Conservation (phyloP, 129 eudicot genomes). For the Daucus carota region DNA sequence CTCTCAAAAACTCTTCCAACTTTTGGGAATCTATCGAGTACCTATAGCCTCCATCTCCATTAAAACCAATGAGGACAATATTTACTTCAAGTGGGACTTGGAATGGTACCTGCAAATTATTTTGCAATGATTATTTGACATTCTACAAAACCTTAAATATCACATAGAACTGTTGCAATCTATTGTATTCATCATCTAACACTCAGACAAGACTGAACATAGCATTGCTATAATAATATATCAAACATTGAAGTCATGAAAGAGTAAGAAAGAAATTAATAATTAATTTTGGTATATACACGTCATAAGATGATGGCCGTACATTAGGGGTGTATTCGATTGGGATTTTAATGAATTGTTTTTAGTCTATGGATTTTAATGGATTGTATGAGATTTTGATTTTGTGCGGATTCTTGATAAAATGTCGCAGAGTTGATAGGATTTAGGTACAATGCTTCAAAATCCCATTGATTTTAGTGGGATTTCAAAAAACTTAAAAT, state of each 20-base stretch:
- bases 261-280: not conserved
- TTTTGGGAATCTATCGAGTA: constrained; percentile 68
- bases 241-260: not conserved
- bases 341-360: too few species aligned
- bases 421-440: too few species aligned
- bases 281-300: not conserved
- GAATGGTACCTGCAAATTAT: constrained; percentile 76
- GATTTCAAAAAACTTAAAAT: too few species aligned
- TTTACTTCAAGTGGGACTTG: constrained; percentile 99
- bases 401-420: too few species aligned
- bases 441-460: too few species aligned
- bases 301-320: not conserved
- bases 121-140: not conserved
- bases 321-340: too few species aligned
- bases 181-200: not conserved
- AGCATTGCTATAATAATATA: not conserved
- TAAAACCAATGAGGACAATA: constrained; percentile 84
- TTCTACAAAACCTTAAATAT: not conserved
- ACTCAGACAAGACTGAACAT: not conserved
- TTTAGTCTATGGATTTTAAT: too few species aligned
- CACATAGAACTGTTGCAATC: not conserved
- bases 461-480: too few species aligned
- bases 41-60: constrained; percentile 93
- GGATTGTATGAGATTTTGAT: too few species aligned
- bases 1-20: constrained; percentile 79